Percentiles rank a stretch among this genome's conserved stretches.
phyloP scores from a whole-genome alignment of 2,329 filamentous ascomycete genomes.

The Nigrospora osmanthi region DNA sequence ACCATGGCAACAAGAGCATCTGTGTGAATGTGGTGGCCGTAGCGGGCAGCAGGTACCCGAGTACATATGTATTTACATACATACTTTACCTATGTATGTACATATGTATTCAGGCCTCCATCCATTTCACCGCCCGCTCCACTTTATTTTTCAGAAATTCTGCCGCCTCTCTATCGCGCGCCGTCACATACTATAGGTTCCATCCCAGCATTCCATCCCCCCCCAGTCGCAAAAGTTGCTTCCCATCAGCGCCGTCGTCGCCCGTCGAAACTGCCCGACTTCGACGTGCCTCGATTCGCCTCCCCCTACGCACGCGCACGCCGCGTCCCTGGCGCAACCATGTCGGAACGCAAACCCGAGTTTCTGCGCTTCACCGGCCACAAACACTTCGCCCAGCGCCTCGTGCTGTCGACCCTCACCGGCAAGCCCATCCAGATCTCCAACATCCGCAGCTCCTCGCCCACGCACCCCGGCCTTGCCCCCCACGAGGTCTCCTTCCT shows the following conservation, averaged over 20 bases:
- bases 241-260: not conserved
- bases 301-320: not conserved
- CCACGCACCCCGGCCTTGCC: slow-evolving; percentile 79
- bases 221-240: not conserved
- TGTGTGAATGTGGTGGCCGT: no score
- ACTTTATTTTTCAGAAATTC: slow-evolving; percentile 11
- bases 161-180: slow-evolving; percentile 3
- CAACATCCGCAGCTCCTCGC: slow-evolving; percentile 81
- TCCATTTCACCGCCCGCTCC: not conserved
- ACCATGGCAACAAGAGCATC: no score
- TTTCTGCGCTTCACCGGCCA: slow-evolving; percentile 77
- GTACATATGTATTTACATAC: no score
- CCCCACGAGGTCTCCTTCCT: slow-evolving; percentile 94
- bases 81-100: no score
- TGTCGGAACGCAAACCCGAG: slow-evolving; percentile 32
- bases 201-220: no score
- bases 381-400: slow-evolving; percentile 71
- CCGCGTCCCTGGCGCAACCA: slow-evolving; percentile 5
- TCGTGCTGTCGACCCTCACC: slow-evolving; percentile 85
- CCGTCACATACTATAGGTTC: no score
- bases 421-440: slow-evolving; percentile 86
- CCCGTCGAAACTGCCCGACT: not conserved
- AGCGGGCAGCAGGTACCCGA: no score
- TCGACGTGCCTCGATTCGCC: slow-evolving; percentile 5
- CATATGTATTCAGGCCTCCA: no score